Evolutionary conservation across 257 asterid genomes (phyloP).

Genomic region (Solanum clarkiae): DNA sequence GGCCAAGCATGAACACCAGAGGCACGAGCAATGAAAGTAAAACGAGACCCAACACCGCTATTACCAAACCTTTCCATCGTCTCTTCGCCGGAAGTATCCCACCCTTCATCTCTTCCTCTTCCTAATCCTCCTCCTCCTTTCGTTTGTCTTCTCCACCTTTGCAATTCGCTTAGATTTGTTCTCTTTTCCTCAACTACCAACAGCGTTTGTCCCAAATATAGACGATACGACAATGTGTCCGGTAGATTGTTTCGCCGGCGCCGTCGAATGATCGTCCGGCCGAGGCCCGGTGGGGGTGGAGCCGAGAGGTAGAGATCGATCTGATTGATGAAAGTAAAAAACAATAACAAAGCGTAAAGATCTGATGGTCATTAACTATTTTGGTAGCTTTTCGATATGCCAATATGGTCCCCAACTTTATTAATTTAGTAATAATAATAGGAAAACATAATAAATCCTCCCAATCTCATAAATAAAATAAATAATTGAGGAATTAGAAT

Average conservation of each 20-base stretch:
- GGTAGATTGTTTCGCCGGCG: neutral
- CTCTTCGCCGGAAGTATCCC: slow-evolving; percentile 53
- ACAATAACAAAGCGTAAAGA: neutral
- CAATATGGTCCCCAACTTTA: neutral
- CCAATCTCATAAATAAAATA: neutral
- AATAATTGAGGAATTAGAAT: no score
- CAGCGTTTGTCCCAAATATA: neutral
- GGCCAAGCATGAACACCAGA: slow-evolving; percentile 72
- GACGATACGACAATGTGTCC: neutral
- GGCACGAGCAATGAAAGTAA: slow-evolving; percentile 94
- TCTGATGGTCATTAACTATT: neutral
- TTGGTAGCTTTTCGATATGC: neutral
- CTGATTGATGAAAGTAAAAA: neutral
- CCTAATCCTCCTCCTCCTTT: neutral
- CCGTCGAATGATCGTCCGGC: neutral
- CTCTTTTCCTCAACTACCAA: neutral
- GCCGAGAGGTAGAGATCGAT: neutral
- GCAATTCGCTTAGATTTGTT: neutral
- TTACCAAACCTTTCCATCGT: slow-evolving; percentile 72
- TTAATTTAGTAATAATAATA: neutral
- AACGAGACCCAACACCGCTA: slow-evolving; percentile 72
- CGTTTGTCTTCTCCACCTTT: neutral
- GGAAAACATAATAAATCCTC: neutral
- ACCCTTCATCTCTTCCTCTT: slow-evolving; percentile 31
- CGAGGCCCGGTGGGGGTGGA: neutral